Evolutionary conservation across 169 alveolate genomes (phyloP).

Genomic region (Eimeria nieschulzi): DNA sequence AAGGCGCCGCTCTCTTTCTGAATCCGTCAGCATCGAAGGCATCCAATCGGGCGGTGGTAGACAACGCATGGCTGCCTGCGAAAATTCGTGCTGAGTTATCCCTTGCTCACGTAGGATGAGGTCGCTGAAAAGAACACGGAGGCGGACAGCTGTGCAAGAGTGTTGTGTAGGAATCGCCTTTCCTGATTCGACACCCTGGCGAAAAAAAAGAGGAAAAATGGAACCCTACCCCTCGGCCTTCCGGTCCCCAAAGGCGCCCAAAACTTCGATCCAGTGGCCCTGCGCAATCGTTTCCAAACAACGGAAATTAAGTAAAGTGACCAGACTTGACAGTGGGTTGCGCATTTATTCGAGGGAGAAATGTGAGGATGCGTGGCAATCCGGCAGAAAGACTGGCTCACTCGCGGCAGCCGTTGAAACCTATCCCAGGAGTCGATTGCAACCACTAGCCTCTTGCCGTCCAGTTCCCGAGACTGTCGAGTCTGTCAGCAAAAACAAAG

Average conservation of each 20-base stretch:
- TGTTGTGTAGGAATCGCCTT: background rate
- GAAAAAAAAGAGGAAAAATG: constrained; percentile 24
- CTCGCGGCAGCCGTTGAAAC: constrained; percentile 86
- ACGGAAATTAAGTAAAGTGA: background rate
- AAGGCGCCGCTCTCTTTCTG: constrained; percentile 46
- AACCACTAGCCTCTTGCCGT: constrained; percentile 91
- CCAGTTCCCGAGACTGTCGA: constrained; percentile 83
- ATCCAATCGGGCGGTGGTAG: constrained; percentile 94
- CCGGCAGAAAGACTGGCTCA: background rate
- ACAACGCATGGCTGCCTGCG: constrained; percentile 92
- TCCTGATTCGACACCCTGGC: background rate
- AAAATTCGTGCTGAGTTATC: constrained; percentile 87
- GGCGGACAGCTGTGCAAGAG: background rate
- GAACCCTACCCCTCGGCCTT: constrained; percentile 87
- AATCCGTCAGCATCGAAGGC: background rate
- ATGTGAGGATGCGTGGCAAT: background rate
- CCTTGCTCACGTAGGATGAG: constrained; percentile 87
- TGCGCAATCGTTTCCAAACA: background rate
- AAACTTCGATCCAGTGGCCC: constrained; percentile 93
- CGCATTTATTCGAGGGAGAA: background rate
- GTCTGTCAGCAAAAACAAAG: constrained; percentile 65
- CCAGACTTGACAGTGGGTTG: background rate
- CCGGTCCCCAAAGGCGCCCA: constrained; percentile 92
- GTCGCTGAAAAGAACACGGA: constrained; percentile 19
- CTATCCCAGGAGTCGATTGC: constrained; percentile 90